phyloP scores from a whole-genome alignment of 345 rosid species.

The Heritiera littoralis region DNA sequence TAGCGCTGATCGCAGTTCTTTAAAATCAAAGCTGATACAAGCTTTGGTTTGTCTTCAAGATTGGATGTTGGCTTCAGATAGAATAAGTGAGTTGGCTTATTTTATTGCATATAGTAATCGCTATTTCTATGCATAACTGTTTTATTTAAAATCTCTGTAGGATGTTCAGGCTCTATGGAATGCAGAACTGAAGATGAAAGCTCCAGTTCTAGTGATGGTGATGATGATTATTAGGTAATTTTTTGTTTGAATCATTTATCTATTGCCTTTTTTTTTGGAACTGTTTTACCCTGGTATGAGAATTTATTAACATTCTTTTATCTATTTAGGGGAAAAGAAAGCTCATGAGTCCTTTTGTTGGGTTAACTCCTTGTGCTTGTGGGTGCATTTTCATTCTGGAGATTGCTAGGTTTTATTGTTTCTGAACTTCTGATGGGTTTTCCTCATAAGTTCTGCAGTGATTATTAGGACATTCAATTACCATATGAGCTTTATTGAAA shows the following conservation, averaged over 20 bases:
- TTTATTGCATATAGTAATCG: background rate
- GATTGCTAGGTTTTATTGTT: background rate
- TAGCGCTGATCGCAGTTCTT: conserved; percentile 19
- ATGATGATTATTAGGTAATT: conserved; percentile 27
- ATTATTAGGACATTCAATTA: background rate
- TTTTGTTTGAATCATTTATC: background rate
- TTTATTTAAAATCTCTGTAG: background rate
- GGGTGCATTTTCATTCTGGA: background rate
- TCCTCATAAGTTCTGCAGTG: background rate
- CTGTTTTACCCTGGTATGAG: background rate
- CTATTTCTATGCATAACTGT: background rate
- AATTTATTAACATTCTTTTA: background rate
- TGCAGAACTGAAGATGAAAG: conserved; percentile 21
- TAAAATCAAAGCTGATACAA: conserved; percentile 30
- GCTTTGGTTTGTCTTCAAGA: conserved; percentile 31
- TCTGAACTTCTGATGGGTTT: background rate
- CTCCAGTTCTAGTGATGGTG: conserved; percentile 28
- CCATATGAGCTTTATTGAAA: background rate
- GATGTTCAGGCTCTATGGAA: conserved; percentile 18
- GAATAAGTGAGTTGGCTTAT: conserved; percentile 19
- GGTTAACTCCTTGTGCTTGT: background rate
- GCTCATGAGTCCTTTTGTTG: background rate
- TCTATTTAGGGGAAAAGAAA: background rate
- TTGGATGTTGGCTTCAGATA: conserved; percentile 27
- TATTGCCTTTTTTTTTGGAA: background rate